Base-by-base conservation (phyloP, 2,329 filamentous ascomycete genomes). In the Pyrenophora seminiperda region DNA sequence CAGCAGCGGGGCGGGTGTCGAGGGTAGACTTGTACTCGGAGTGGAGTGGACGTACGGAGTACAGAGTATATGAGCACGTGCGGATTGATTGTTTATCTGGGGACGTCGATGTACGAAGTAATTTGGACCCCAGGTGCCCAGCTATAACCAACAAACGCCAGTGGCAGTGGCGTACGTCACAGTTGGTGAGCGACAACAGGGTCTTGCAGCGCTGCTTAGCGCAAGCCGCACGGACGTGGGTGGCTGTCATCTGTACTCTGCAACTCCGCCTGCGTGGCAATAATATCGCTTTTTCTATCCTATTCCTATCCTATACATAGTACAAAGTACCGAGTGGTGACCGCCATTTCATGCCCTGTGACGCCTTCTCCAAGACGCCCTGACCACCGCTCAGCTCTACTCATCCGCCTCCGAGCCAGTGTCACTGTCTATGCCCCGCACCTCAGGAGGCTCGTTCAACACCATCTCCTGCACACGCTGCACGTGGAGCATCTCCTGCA, bases 401-500 rank as follows among this genome's bases (percentile, higher is more conserved):
- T 50, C 59, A 10, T 59, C 57, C n/a, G 48, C 49, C 33, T 59
- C 54, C 29, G 47, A 53, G 24, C 37, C 56, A 27, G 47, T 45
- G 10, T 36, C 50, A 36, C 44, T 45, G 10, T 36, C 50, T 33
- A 32, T 33, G 11, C 38, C 37, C 31, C 15, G 31, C 1, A 29
- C 51, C 4, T 17, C 47, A n/a, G 19, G 43, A 7, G 46, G 54
- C 20, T 56, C 53, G n/a, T 66, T 53, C 47, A 70, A 66, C 19
- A 63, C 57, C 3, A 67, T 55, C 33, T 65, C 56, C 33, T 65
- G 52, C 10, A 68, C 59, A 1, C 68, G 67, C 22, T 63, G 50
- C 9, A 68, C 58, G 40, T 59, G 56, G 42, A 71, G 32, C 33
- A 58, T 30, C 15, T 33, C 47, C 17, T 61, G 41, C 11, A 67